Conservation (phyloP, 139 green algal genomes). For the Micractinium conductrix region DNA sequence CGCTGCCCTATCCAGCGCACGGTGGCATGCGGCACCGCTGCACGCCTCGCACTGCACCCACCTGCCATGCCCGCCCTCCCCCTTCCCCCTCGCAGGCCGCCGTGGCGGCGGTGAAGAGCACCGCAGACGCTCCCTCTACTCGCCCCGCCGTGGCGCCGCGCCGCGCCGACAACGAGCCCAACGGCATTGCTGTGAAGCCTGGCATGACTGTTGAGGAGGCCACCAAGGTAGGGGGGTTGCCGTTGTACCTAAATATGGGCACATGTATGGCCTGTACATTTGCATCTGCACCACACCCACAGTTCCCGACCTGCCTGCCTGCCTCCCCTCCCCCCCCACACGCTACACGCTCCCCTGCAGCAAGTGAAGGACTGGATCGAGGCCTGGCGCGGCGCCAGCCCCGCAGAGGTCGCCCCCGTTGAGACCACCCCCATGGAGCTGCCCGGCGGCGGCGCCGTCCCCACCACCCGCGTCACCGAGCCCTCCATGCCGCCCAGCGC, state of each 20-base stretch:
- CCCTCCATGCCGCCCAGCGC: not conserved
- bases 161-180: not conserved
- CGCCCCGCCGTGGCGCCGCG: not conserved
- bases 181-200: not conserved
- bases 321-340: not conserved
- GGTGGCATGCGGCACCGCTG: too few relatives aligned
- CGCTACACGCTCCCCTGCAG: not conserved
- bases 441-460: too few relatives aligned
- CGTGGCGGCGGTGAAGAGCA: not conserved
- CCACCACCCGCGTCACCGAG: not conserved
- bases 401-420: not conserved
- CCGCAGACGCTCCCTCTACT: not conserved
- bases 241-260: too few relatives aligned
- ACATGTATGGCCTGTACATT: too few relatives aligned
- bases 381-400: not conserved
- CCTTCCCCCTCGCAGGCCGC: too few relatives aligned
- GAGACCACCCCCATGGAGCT: not conserved
- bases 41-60: too few relatives aligned
- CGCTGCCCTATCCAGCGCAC: too few relatives aligned
- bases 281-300: not conserved
- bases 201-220: constrained; percentile 30
- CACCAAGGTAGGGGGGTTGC: not conserved
- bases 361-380: constrained; percentile 35
- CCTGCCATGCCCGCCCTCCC: too few relatives aligned
- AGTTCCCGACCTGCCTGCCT: not conserved